Evolutionary conservation across 164 flowering plant genomes (phyloP).

Genomic region (Macadamia tetraphylla): DNA sequence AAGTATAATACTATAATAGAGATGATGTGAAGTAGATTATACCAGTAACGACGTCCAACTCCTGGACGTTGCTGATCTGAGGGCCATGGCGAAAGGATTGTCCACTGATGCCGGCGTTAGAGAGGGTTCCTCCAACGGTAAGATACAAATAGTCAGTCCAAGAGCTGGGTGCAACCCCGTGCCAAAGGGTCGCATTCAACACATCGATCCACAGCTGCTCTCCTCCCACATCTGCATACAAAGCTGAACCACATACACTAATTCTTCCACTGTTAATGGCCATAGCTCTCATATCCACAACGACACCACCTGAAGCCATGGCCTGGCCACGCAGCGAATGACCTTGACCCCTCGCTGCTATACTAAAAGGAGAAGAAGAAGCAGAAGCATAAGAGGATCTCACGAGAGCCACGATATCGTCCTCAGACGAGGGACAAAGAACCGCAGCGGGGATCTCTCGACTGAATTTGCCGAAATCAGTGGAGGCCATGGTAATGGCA

Average conservation of each 20-base stretch:
- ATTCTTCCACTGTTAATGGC: slow-evolving; percentile 15
- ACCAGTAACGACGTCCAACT: slow-evolving; percentile 87
- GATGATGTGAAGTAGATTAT: background rate
- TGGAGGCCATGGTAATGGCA: slow-evolving; percentile 33
- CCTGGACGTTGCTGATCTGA: slow-evolving; percentile 74
- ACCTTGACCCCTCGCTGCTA: slow-evolving; percentile 70
- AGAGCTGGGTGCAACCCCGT: slow-evolving; percentile 71
- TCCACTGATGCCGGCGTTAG: slow-evolving; percentile 89
- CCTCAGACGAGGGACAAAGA: slow-evolving; percentile 44
- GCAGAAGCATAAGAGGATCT: slow-evolving; percentile 25
- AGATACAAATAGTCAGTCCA: slow-evolving; percentile 91
- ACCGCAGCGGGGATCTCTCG: slow-evolving; percentile 46
- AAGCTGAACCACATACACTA: slow-evolving; percentile 20
- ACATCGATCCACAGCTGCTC: slow-evolving; percentile 80
- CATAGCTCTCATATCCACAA: slow-evolving; percentile 64
- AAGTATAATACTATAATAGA: no score
- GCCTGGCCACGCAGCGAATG: slow-evolving; percentile 83
- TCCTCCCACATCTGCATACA: slow-evolving; percentile 66
- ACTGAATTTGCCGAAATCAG: slow-evolving; percentile 57
- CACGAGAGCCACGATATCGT: slow-evolving; percentile 45
- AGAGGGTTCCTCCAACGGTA: slow-evolving; percentile 87
- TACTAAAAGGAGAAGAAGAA: slow-evolving; percentile 26
- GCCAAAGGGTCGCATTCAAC: slow-evolving; percentile 36
- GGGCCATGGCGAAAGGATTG: slow-evolving; percentile 78
- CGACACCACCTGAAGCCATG: slow-evolving; percentile 59